Evolutionary conservation across 805 yeast species (phyloP), one percentile per base, ranked within the genome.

Genomic region (Teunomyces stri): DNA sequence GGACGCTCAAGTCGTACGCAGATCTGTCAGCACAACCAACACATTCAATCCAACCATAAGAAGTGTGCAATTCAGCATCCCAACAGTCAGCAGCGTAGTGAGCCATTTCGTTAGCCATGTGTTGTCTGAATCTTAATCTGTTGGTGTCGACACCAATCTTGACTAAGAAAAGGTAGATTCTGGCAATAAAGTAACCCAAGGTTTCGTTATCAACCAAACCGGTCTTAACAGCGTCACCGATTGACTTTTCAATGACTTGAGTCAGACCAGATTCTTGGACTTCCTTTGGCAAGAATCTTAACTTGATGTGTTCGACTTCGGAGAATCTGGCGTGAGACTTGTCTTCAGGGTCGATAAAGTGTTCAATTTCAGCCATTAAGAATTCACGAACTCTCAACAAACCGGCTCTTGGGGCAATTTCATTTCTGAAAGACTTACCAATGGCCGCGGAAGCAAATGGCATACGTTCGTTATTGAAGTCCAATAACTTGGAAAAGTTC

Each of bases 1-100:
- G 99, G 51, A 95, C 99, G 42, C 92, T 80, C 69, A 94, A 81
- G 74, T 94, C 99, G 66, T 89, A 94, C 36, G 99, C 99, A 40
- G 96, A 88, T 77, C 99, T 84, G 74, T 94, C 99, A 55, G 99
- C 99, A 76, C 98, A 94, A 58, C 99, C 99, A 66, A 94, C 97
- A 84, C 99, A 95, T 76, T 94, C 99, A 60, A 94, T 88, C 99
- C 99, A 94, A 60, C 99, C 99, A 61, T 89, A 94, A 29, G 97
- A 89, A 37, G 97, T 85, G 59, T 87, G 84, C 61, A 94, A 78
- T 76, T 94, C 99, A 55, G 96, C 97, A 74, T 94, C 99, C 99
- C 99, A 94, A 78, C 99, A 94, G 75, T 94, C 99, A 57, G 96
- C 84, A 51, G 99, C 99, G 69, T 94, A 94, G 70, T 94, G 99